Conservation (phyloP, 768 basidiomycete species). For the Obba rivulosa region DNA sequence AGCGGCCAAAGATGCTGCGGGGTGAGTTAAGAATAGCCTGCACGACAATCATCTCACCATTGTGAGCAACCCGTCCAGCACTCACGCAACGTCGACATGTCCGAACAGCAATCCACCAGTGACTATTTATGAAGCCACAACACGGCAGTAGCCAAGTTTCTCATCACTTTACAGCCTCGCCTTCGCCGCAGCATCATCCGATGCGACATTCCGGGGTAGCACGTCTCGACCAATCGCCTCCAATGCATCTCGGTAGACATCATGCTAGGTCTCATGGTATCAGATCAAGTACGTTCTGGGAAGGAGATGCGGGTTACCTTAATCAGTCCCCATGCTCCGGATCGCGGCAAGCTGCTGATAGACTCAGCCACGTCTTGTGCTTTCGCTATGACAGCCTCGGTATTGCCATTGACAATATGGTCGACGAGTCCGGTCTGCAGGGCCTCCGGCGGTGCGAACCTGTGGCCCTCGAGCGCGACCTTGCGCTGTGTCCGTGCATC, state of each 20-base stretch:
- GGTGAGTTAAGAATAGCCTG: too few relatives aligned
- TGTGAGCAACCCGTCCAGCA: too few relatives aligned
- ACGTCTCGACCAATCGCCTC: conserved; percentile 32
- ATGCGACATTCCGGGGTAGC: conserved; percentile 27
- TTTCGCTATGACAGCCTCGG: conserved; percentile 55
- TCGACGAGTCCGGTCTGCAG: conserved; percentile 65
- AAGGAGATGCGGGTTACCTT: conserved; percentile 38
- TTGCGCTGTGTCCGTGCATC: conserved; percentile 57
- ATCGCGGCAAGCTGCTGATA: conserved; percentile 44
- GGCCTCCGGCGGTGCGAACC: conserved; percentile 72
- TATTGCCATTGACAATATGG: conserved; percentile 52
- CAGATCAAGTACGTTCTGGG: not conserved
- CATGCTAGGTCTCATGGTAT: conserved; percentile 30
- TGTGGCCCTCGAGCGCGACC: conserved; percentile 74
- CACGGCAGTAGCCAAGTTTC: too few relatives aligned
- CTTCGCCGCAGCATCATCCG: conserved; percentile 48
- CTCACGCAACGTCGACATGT: too few relatives aligned
- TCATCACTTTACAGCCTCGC: conserved; percentile 30
- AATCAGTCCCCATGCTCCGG: conserved; percentile 69
- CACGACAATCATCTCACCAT: too few relatives aligned
- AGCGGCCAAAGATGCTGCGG: too few relatives aligned
- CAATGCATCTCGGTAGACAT: conserved; percentile 53
- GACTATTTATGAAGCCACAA: too few relatives aligned
- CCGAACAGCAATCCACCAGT: too few relatives aligned
- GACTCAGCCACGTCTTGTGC: conserved; percentile 58